Evolutionary conservation across 2,329 filamentous ascomycete species (phyloP), one percentile per base, ranked within the genome.

Genomic region (Aspergillus novofumigatus): DNA sequence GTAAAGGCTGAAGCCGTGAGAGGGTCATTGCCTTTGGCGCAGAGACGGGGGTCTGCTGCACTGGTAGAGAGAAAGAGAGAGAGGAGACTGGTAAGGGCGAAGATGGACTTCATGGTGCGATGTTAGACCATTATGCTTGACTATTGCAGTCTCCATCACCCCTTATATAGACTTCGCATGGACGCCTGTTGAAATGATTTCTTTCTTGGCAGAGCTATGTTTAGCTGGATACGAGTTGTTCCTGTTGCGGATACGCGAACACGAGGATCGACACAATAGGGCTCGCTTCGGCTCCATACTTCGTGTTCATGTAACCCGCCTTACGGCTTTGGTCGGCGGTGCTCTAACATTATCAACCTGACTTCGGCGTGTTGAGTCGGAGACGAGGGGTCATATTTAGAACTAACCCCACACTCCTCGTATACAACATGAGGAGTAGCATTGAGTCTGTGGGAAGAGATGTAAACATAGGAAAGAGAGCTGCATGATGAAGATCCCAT

Each of bases 1-100:
- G 59, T 61, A 25, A 61, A 61, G 29, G n/a, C n/a, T 11, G 41
- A 44, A 11, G 41, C 41, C 4, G n/a, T 21, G n/a, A 44, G 41
- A 10, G 41, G 41, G 20, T 5, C 41, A 11, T 44, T 44, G n/a
- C n/a, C 41, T 44, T 44, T 44, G 7, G 32, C 1, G 41, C 41
- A 44, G 41, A 44, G 41, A 44, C 41, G 41, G 41, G 41, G 41
- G 41, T 44, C 41, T 21, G 41, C 41, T 21, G 41, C 41, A 10
- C 3, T 11, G 41, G 41, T 5, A 23, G 41, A 21, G 41, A 44
- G 41, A 21, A 21, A 4, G 20, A 44, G 41, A 44, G 41, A 44
- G 41, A 44, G n/a, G 20, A 44, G n/a, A 44, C n/a, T 21, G n/a
- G 41, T 44, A 6, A 44, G 20, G 41, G 41, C 21, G 41, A 44